These are phyloP conservation scores for Dioscorea cayenensis DNA, from an alignment of 116 monocot genomes.

Conservation along the genomic window DNA sequence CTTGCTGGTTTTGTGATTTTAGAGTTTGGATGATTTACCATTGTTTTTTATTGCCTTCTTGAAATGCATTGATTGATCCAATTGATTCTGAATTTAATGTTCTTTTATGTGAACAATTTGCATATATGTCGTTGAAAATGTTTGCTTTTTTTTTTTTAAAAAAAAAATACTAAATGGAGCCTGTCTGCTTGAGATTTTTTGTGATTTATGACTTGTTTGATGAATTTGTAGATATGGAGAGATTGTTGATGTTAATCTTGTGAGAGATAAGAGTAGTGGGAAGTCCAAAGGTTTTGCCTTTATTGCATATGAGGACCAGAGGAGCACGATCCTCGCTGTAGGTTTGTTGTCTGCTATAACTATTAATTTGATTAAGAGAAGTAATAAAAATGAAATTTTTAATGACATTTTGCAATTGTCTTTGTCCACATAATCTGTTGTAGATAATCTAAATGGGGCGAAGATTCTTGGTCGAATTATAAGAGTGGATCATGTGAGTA, in stretches of 20 bases:
- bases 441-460: conserved; percentile 94
- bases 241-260: conserved; percentile 87
- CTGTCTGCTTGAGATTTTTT: not conserved
- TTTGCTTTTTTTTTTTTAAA: not conserved
- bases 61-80: not conserved
- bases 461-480: conserved; percentile 68
- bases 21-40: not conserved
- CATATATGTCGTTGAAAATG: not conserved
- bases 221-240: conserved; percentile 72
- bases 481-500: conserved; percentile 84
- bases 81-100: too few species aligned
- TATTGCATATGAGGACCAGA: conserved; percentile 93
- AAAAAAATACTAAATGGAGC: not conserved
- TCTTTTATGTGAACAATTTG: too few species aligned
- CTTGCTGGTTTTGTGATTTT: not conserved
- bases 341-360: conserved; percentile 27
- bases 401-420: not conserved
- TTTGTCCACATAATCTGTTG: not conserved
- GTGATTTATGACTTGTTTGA: not conserved
- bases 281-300: conserved; percentile 94
- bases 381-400: not conserved
- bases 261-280: conserved; percentile 85
- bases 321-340: conserved; percentile 91
- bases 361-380: not conserved
- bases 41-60: not conserved